phyloP scores from a whole-genome alignment of 805 yeast species.

The Cyberlindnera euphorbiiphila region DNA sequence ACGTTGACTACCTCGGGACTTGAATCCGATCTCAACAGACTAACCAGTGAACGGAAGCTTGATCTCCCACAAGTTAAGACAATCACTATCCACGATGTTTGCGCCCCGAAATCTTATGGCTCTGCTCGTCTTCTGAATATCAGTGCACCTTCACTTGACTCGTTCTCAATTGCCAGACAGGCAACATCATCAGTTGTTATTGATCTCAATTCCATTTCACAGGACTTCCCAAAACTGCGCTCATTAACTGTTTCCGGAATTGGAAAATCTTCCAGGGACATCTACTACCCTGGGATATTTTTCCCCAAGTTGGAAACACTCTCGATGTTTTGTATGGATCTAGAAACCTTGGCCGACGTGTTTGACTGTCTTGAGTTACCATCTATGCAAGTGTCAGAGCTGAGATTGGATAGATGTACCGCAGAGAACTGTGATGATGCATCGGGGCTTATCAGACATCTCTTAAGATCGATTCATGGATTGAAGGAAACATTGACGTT shows the following conservation, averaged over 20 bases:
- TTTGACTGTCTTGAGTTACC: slow-evolving; percentile 4
- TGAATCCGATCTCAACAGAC: neutral
- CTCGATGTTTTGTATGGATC: slow-evolving; percentile 1
- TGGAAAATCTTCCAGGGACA: neutral
- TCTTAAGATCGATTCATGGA: slow-evolving; percentile 1
- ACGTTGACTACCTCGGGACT: neutral
- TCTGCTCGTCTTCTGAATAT: slow-evolving; percentile 4
- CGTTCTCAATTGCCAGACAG: slow-evolving; percentile 4
- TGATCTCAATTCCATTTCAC: slow-evolving; percentile 1
- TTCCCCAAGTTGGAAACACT: slow-evolving; percentile 1
- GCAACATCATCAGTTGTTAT: neutral
- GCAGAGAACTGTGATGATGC: neutral
- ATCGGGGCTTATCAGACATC: slow-evolving; percentile 1
- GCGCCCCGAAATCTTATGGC: no score
- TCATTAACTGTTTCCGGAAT: slow-evolving; percentile 4
- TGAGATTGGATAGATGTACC: slow-evolving; percentile 5
- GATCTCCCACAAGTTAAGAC: neutral
- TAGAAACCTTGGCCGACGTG: neutral
- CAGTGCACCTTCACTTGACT: slow-evolving; percentile 2
- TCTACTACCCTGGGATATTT: neutral
- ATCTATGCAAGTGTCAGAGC: slow-evolving; percentile 2
- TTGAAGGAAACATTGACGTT: neutral
- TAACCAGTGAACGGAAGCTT: neutral
- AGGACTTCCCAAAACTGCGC: slow-evolving; percentile 4
- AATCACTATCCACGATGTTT: slow-evolving; percentile 1